These are phyloP conservation scores for Prunus padus DNA, from an alignment of 306 rosid genomes.

Conservation along the genomic window DNA sequence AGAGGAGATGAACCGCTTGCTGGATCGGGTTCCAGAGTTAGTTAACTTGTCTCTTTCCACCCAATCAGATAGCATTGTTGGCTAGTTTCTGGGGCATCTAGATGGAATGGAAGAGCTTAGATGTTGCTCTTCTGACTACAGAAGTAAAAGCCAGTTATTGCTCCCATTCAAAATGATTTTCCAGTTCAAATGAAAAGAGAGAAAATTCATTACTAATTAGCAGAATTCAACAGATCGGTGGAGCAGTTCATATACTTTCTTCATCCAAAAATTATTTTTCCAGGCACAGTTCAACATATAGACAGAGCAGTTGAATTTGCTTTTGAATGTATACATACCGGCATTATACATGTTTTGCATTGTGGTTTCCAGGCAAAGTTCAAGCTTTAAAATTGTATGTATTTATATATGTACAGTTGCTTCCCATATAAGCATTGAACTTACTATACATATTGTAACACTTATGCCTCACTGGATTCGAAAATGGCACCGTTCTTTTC, in stretches of 20 bases:
- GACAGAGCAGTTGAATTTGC: background rate
- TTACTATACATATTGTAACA: slow-evolving; percentile 9
- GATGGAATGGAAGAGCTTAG: slow-evolving; percentile 14
- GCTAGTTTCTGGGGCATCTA: slow-evolving; percentile 36
- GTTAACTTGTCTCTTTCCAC: slow-evolving; percentile 52
- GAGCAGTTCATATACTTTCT: background rate
- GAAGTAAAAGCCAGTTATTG: background rate
- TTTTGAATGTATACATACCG: background rate
- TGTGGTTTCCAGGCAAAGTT: background rate
- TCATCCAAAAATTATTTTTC: background rate
- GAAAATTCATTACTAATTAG: background rate
- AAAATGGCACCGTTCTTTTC: slow-evolving; percentile 3
- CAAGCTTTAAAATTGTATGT: background rate
- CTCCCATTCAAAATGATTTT: background rate
- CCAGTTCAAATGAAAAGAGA: background rate
- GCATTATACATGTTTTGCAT: background rate
- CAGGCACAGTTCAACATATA: background rate
- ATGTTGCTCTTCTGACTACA: slow-evolving; percentile 2
- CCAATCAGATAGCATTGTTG: slow-evolving; percentile 35
- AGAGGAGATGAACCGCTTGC: slow-evolving; percentile 75
- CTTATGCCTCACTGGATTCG: background rate
- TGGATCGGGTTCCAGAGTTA: slow-evolving; percentile 75
- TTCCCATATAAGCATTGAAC: background rate
- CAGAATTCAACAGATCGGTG: background rate
- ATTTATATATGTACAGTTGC: background rate